Evolutionary conservation across 306 rosid genomes (phyloP), one percentile per base, ranked within the genome.

Genomic region (Vicia faba): DNA sequence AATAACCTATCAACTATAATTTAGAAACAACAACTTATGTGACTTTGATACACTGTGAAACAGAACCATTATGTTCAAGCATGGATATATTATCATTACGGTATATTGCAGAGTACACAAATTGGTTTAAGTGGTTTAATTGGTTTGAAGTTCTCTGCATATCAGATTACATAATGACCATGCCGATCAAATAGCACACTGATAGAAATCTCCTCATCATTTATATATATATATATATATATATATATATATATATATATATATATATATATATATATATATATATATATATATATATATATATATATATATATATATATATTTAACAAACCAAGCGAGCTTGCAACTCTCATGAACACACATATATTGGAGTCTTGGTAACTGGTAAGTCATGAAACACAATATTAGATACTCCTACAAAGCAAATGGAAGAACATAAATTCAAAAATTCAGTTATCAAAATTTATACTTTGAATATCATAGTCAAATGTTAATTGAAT

Each of bases 121-220:
- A 44, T 61, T 76, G 75, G n/a, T n/a, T n/a, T n/a, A n/a, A 36
- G 41, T 14, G 78, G 82, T 68, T 75, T 70, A 75, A 75, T 43
- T 72, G 50, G 45, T 74, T 46, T 66, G 48, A 60, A 73, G 71
- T 74, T 56, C 20, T 67, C 39, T 75, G 73, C 35, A 53, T 67
- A 59, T 44, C 54, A 72, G 56, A 74, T 56, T 59, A 65, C 98
- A 36, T 92, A 92, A 80, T 92, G 98, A 73, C 98, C 98, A 69
- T 89, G 90, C 15, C 96, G 95, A 77, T 92, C 93, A 76, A 86
- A 92, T 19, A 92, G 83, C 72, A 92, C 96, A 60, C 84, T 84
- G 75, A 92, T 89, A 54, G 89, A 80, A 68, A n/a, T n/a, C n/a
- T n/a, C n/a, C n/a, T n/a, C n/a, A n/a, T n/a, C n/a, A n/a, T n/a